phyloP scores from a whole-genome alignment of 1,284 basidiomycete genomes.

The Singerocomus inundabilis region DNA sequence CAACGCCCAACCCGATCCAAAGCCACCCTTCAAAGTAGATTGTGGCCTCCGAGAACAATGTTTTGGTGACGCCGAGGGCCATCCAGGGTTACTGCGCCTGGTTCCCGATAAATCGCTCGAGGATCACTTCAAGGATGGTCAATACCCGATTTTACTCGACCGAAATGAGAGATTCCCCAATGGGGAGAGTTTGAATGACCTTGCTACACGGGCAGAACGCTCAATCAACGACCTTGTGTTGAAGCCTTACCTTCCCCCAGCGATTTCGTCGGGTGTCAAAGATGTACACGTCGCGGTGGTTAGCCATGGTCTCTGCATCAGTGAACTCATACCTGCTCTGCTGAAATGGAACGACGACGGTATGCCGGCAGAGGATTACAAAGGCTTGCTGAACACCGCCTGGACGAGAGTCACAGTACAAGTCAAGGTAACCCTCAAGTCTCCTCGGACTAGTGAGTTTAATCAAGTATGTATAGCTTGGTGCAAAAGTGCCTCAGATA shows the following conservation, averaged over 20 bases:
- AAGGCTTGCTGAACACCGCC: conserved; percentile 66
- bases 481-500: conserved; percentile 27
- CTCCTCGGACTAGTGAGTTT: not conserved
- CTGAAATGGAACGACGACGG: conserved; percentile 41
- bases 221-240: conserved; percentile 62
- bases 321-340: conserved; percentile 57
- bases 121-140: conserved; percentile 50
- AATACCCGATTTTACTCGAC: conserved; percentile 49
- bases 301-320: conserved; percentile 79
- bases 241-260: conserved; percentile 49
- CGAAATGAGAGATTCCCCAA: conserved; percentile 63
- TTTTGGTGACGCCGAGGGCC: conserved; percentile 76
- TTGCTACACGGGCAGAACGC: conserved; percentile 57
- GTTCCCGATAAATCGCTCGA: conserved; percentile 40
- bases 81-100: conserved; percentile 41
- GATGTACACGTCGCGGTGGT: conserved; percentile 67
- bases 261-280: conserved; percentile 38
- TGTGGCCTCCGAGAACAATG: conserved; percentile 60
- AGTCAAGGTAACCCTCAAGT: conserved; percentile 40
- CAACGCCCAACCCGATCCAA: conserved; percentile 48
- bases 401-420: conserved; percentile 62
- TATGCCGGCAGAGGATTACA: conserved; percentile 38
- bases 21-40: conserved; percentile 54
- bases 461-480: conserved; percentile 27
- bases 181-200: conserved; percentile 73